Evolutionary conservation across 176 grass and related monocot species (phyloP), one percentile per base, ranked within the genome.

Genomic region (Themeda triandra): DNA sequence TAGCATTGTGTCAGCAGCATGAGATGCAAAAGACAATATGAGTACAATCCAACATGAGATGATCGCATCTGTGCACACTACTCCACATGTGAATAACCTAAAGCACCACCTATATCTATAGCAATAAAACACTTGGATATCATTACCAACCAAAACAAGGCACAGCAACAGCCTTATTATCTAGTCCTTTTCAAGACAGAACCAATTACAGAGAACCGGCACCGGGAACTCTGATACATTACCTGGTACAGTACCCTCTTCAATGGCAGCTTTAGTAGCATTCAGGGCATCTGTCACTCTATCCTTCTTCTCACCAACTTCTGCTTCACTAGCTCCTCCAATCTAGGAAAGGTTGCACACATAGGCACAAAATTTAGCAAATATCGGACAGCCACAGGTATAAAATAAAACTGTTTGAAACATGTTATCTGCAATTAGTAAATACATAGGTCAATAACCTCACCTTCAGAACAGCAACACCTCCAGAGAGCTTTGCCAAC

Each of bases 211-310:
- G 41, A 46, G 40, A 73, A 46, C 7, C 41, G n/a, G n/a, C n/a
- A n/a, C n/a, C n/a, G n/a, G n/a, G n/a, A n/a, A n/a, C n/a, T n/a
- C n/a, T n/a, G 3, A 17, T 17, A 6, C 15, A 48, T 63, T 91
- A 96, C 96, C 96, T 70, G 96, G 89, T 15, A 99, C 93, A 46
- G 96, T 96, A 67, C 96, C 96, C 96, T 99, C 96, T 87, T 96
- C 96, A 4, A 99, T 93, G 31, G 96, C 96, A 82, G 96, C 96
- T 81, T 99, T 99, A 59, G 96, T 99, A 42, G 97, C 93, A 82
- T 99, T 99, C 17, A 99, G 71, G 41, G 97, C 93, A 80, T 99
- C 97, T 63, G 77, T 99, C 18, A 99, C 97, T 89, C 96, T 94
- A 72, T 99, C 97, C 63, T 96, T 99, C 70, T 91, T 99, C 88